A percentile compares a stretch with the other conserved stretches of the same genome.
These are phyloP conservation scores for Samsoniella hepiali DNA, from an alignment of 2,329 filamentous ascomycete species.

Conservation along the genomic window DNA sequence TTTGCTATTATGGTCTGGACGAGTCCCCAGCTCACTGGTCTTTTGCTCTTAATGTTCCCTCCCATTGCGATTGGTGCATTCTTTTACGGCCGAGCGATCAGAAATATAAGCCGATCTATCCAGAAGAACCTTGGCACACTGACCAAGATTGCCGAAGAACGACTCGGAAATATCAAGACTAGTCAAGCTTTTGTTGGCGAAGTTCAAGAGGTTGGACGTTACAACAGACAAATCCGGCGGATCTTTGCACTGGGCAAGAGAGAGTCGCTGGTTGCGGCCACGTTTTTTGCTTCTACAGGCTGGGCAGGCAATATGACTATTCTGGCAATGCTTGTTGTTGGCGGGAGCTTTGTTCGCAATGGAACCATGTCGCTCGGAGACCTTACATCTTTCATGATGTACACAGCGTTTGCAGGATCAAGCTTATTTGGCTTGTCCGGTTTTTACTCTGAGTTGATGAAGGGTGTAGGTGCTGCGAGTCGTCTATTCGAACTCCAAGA, in stretches of 20 bases:
- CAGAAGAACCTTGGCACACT: slow-evolving; percentile 90
- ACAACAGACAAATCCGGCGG: slow-evolving; percentile 86
- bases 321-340: slow-evolving; percentile 82
- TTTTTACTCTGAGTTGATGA: slow-evolving; percentile 99
- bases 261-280: slow-evolving; percentile 84
- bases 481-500: slow-evolving; percentile 95
- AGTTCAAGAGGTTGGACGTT: slow-evolving; percentile 81
- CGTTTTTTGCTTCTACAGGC: slow-evolving; percentile 83
- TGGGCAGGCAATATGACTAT: slow-evolving; percentile 97
- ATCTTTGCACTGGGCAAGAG: slow-evolving; percentile 86
- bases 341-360: slow-evolving; percentile 82
- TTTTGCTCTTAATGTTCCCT: slow-evolving; percentile 83
- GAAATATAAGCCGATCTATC: slow-evolving; percentile 86
- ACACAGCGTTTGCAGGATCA: slow-evolving; percentile 80
- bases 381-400: slow-evolving; percentile 96
- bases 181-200: slow-evolving; percentile 96
- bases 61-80: slow-evolving; percentile 88
- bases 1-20: slow-evolving; percentile 95
- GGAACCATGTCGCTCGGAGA: slow-evolving; percentile 89
- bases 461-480: slow-evolving; percentile 94
- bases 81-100: slow-evolving; percentile 84
- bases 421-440: slow-evolving; percentile 91
- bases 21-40: slow-evolving; percentile 82
- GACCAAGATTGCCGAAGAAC: slow-evolving; percentile 96
- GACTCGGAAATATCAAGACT: slow-evolving; percentile 94